Evolutionary conservation across 345 rosid species (phyloP).

Genomic region (Eucalyptus decipiens): DNA sequence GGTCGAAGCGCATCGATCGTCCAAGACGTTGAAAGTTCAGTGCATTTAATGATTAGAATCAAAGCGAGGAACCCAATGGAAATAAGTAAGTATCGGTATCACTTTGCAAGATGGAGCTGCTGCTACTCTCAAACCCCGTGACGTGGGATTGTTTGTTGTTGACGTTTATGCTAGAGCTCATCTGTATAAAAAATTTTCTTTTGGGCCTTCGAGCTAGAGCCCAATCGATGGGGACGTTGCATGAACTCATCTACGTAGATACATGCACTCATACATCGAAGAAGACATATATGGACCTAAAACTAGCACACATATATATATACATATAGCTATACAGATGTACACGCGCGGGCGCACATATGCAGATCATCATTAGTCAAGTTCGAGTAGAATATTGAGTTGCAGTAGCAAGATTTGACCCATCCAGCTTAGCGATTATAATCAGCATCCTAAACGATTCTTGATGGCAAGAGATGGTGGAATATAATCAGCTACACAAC

Average conservation of each 20-base stretch:
- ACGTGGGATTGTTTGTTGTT: background rate
- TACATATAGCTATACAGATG: too few species aligned
- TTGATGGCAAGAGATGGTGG: background rate
- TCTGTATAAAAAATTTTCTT: background rate
- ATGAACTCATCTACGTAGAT: background rate
- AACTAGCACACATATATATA: background rate
- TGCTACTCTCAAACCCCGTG: background rate
- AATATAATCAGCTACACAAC: background rate
- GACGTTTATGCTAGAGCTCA: background rate
- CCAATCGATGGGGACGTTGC: background rate
- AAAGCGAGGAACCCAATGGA: background rate
- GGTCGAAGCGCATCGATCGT: background rate
- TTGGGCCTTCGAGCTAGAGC: background rate
- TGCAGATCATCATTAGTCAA: background rate
- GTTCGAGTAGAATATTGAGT: background rate
- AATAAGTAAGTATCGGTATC: background rate
- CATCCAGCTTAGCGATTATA: background rate
- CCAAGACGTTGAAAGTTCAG: background rate
- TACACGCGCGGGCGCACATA: background rate
- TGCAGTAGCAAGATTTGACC: background rate
- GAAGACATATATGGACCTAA: background rate
- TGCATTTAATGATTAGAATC: background rate
- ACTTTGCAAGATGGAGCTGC: background rate
- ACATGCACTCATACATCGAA: background rate
- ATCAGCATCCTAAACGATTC: background rate